Percentiles rank a stretch among this genome's conserved stretches.
Conservation (phyloP, 805 yeast species). For the Brettanomyces nanus region DNA sequence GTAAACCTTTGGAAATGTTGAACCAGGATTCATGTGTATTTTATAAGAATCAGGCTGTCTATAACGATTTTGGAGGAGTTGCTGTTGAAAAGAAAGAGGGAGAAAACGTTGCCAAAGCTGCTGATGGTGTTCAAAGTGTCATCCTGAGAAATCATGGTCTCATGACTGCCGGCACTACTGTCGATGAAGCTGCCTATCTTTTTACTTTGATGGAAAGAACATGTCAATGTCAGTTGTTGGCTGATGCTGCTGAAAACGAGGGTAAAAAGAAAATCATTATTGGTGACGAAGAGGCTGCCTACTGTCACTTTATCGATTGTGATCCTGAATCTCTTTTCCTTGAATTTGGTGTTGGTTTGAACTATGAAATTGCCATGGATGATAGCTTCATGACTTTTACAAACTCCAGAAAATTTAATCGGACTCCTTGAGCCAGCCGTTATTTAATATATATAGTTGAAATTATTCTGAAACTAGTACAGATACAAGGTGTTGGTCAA, state of each 20-base stretch:
- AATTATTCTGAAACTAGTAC: too few relatives aligned
- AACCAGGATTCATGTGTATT: slow-evolving; percentile 71
- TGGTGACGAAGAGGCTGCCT: slow-evolving; percentile 58
- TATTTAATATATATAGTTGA: too few relatives aligned
- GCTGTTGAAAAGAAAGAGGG: slow-evolving; percentile 65
- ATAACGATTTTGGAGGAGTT: slow-evolving; percentile 68
- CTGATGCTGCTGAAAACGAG: slow-evolving; percentile 42
- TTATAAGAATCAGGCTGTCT: slow-evolving; percentile 59
- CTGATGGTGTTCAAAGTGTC: slow-evolving; percentile 47
- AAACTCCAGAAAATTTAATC: slow-evolving; percentile 8
- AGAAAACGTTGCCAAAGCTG: slow-evolving; percentile 46
- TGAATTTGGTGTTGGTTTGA: slow-evolving; percentile 67
- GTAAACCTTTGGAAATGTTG: slow-evolving; percentile 64
- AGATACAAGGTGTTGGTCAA: too few relatives aligned
- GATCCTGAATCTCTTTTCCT: slow-evolving; percentile 64
- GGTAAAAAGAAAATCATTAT: slow-evolving; percentile 34
- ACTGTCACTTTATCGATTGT: slow-evolving; percentile 48
- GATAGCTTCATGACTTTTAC: slow-evolving; percentile 22
- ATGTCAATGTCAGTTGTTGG: slow-evolving; percentile 60
- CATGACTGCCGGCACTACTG: slow-evolving; percentile 59
- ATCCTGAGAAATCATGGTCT: slow-evolving; percentile 70
- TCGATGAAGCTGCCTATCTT: slow-evolving; percentile 67
- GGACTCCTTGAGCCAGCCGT: too few relatives aligned
- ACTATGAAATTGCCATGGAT: slow-evolving; percentile 33
- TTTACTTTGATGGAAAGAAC: slow-evolving; percentile 55